phyloP scores from a whole-genome alignment of 2,329 filamentous ascomycete species.

The Ophiostoma angusticollis region DNA sequence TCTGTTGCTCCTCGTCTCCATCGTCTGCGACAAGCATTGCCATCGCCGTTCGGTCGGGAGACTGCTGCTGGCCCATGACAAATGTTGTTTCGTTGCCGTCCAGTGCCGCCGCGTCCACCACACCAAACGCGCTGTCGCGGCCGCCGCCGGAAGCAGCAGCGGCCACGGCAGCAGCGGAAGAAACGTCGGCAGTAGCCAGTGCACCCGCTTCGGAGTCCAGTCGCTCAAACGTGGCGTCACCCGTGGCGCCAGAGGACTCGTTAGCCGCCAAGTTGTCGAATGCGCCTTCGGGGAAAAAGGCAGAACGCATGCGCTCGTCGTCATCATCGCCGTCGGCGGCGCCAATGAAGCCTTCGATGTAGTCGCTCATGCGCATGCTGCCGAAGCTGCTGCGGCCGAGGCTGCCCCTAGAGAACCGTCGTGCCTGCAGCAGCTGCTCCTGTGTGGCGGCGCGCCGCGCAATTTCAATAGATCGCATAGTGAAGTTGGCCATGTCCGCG shows the following conservation, averaged over 20 bases:
- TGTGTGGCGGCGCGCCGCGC: constrained; percentile 40
- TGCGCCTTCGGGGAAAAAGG: constrained; percentile 37
- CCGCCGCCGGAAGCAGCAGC: constrained; percentile 22
- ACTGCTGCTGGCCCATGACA: constrained; percentile 9
- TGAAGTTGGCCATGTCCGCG: constrained; percentile 39
- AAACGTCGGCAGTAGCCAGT: constrained; percentile 28
- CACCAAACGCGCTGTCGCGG: constrained; percentile 37
- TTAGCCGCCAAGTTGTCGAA: constrained; percentile 30
- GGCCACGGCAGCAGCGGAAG: constrained; percentile 24
- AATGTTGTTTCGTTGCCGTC: constrained; percentile 40
- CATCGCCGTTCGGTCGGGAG: constrained; percentile 6
- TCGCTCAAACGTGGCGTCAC: constrained; percentile 30
- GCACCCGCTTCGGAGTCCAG: constrained; percentile 12
- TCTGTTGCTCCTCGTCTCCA: not conserved
- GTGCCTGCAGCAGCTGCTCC: constrained; percentile 21
- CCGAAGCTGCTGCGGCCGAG: constrained; percentile 41
- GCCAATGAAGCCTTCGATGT: constrained; percentile 23
- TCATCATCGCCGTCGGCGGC: constrained; percentile 24
- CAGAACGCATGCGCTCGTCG: constrained; percentile 33
- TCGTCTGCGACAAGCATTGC: constrained; percentile 1
- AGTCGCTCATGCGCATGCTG: constrained; percentile 41
- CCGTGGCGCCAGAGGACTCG: constrained; percentile 24
- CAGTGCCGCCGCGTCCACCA: constrained; percentile 35
- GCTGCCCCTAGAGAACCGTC: constrained; percentile 37
- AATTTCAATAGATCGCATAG: constrained; percentile 45